A percentile compares a stretch with the other conserved stretches of the same genome.
phyloP scores from a whole-genome alignment of 768 basidiomycete species.

The Auriculariales sp. region DNA sequence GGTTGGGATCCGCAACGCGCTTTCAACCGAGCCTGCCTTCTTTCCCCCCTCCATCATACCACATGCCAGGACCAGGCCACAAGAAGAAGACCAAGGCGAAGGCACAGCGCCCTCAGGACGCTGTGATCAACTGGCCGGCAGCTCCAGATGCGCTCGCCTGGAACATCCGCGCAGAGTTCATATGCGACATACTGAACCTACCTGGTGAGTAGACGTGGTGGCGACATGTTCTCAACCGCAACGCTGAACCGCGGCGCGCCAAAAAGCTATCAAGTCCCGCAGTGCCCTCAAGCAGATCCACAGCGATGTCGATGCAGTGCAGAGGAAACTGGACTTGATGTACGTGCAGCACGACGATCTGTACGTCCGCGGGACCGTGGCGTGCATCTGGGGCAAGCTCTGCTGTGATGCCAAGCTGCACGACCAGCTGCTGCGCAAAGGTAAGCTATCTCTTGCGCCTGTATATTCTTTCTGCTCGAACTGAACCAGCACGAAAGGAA shows the following conservation, averaged over 20 bases:
- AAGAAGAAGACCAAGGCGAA: not conserved
- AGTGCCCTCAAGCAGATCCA: conserved; percentile 52
- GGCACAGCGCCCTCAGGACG: not conserved
- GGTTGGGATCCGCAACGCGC: too few relatives aligned
- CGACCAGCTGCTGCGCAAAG: conserved; percentile 42
- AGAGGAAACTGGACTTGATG: conserved; percentile 30
- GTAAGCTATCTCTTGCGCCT: conserved; percentile 15
- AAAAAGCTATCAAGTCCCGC: conserved; percentile 39
- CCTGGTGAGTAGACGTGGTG: not conserved
- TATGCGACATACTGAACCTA: not conserved
- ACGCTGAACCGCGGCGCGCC: not conserved
- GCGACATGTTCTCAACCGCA: not conserved
- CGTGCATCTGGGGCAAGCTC: conserved; percentile 51
- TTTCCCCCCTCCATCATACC: too few relatives aligned
- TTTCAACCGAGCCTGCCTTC: too few relatives aligned
- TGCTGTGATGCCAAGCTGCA: conserved; percentile 43
- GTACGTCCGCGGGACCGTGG: conserved; percentile 35
- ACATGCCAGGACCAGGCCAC: not conserved
- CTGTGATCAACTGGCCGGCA: not conserved
- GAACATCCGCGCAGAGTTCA: not conserved
- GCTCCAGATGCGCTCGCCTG: not conserved
- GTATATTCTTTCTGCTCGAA: not conserved
- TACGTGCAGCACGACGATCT: conserved; percentile 22
- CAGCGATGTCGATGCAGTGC: conserved; percentile 38
- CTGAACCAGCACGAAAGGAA: conserved; percentile 21